These are phyloP conservation scores for Curvularia hawaiiensis DNA, from an alignment of 2,329 filamentous ascomycete genomes.

Conservation along the genomic window DNA sequence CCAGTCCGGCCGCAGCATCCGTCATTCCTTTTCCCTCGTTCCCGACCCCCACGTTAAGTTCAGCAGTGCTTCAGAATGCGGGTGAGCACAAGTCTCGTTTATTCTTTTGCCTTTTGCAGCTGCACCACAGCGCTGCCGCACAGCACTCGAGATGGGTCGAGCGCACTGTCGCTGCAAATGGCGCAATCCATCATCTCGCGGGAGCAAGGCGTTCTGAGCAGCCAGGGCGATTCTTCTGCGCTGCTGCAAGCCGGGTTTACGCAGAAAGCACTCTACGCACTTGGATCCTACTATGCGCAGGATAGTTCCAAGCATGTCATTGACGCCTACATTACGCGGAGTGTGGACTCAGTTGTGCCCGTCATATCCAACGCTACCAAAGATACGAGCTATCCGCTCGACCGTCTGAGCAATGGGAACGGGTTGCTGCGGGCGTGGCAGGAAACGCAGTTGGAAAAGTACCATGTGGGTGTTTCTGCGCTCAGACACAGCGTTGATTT, in stretches of 20 bases:
- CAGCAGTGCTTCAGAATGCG: not conserved
- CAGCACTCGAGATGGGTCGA: not conserved
- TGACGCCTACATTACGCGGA: slow-evolving; percentile 22
- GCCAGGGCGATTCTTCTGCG: slow-evolving; percentile 21
- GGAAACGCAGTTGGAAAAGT: slow-evolving; percentile 17
- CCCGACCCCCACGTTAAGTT: not conserved
- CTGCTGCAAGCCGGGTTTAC: slow-evolving; percentile 41
- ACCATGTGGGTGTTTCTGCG: slow-evolving; percentile 14
- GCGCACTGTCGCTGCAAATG: slow-evolving; percentile 27
- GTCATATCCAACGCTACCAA: slow-evolving; percentile 25
- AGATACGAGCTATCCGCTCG: slow-evolving; percentile 32
- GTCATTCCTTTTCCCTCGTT: not conserved
- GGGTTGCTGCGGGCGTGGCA: slow-evolving; percentile 26
- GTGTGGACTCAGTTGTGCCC: slow-evolving; percentile 23
- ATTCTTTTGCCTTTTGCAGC: not conserved
- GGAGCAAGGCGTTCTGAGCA: slow-evolving; percentile 37
- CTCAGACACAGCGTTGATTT: slow-evolving; percentile 33
- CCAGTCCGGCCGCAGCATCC: not conserved
- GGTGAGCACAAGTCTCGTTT: not conserved
- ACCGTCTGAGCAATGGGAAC: slow-evolving; percentile 40
- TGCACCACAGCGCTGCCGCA: slow-evolving; percentile 3
- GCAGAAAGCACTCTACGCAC: slow-evolving; percentile 38
- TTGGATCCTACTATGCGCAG: slow-evolving; percentile 21
- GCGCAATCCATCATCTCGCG: slow-evolving; percentile 40
- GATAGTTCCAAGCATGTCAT: slow-evolving; percentile 2